These are phyloP conservation scores for Sodiomyces alkalinus DNA, from an alignment of 2,329 filamentous ascomycete species.

Conservation along the genomic window DNA sequence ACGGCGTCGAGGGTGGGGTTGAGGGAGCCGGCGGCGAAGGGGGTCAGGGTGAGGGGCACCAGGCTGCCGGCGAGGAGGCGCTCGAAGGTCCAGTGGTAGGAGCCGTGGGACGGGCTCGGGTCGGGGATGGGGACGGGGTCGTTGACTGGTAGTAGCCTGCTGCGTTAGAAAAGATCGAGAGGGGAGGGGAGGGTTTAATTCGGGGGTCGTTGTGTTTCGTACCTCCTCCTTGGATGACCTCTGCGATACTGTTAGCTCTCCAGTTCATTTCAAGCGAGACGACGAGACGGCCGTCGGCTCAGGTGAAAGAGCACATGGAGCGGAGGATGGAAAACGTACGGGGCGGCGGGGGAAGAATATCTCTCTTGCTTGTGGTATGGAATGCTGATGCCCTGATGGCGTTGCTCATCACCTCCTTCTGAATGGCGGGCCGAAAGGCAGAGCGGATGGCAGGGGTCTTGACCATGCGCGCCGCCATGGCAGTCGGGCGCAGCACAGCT, in stretches of 20 bases:
- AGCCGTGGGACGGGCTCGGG: conserved; percentile 66
- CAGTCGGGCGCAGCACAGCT: conserved; percentile 38
- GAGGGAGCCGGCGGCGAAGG: conserved; percentile 81
- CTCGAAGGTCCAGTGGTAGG: conserved; percentile 98
- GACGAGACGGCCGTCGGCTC: too few relatives aligned
- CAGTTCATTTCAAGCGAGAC: too few relatives aligned
- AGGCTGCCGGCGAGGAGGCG: conserved; percentile 67
- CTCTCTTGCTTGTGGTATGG: conserved; percentile 64
- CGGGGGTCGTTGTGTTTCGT: conserved; percentile 16
- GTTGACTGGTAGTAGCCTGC: conserved; percentile 52
- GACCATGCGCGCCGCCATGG: conserved; percentile 20
- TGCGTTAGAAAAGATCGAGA: conserved; percentile 3
- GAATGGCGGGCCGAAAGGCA: conserved; percentile 12
- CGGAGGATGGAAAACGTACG: conserved; percentile 43
- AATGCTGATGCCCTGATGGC: conserved; percentile 57
- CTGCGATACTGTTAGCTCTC: conserved; percentile 35
- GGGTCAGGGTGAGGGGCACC: conserved; percentile 74
- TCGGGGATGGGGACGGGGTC: conserved; percentile 65
- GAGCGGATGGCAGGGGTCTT: conserved; percentile 16
- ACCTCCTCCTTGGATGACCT: conserved; percentile 63
- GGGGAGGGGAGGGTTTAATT: too few relatives aligned
- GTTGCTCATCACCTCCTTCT: conserved; percentile 16
- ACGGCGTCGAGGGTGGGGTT: conserved; percentile 81
- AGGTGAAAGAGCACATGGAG: too few relatives aligned
- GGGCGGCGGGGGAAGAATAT: conserved; percentile 69